Evolutionary conservation across 2,329 filamentous ascomycete species (phyloP), one percentile per base, ranked within the genome.

Genomic region (Fusarium anthophilum): DNA sequence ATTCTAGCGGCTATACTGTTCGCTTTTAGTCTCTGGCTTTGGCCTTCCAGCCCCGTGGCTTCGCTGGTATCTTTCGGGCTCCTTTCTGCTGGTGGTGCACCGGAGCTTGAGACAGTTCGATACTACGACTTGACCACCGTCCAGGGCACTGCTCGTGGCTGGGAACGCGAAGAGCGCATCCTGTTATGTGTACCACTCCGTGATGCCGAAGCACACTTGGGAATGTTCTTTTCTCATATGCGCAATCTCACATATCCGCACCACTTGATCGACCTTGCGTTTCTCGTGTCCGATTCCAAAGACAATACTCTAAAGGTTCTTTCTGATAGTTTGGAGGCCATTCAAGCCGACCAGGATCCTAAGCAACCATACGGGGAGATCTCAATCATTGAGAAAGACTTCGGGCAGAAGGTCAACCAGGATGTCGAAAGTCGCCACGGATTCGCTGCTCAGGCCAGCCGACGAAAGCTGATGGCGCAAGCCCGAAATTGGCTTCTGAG

Each of bases 151-250:
- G 94, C 94, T 59, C 91, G 93, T 74, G 97, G 96, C 11, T 99
- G 96, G 96, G 96, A 98, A 83, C 90, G 95, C 68, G 96, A 97
- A 82, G 96, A 99, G 85, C 91, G 96, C 74, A 98, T 99, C 76
- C 87, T 99, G 38, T 89, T 99, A 66, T 98, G 96, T 83, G 96
- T 97, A 22, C 96, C 96, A 50, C 89, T 99, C 63, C 91, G 96
- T 83, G 97, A 99, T 83, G 96, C 96, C 51, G 92, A 97, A 79
- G 89, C 94, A 32, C 96, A 99, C 87, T 85, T 99, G 55, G 90
- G 92, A 70, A 98, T 99, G 96, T 98, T 99, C 89, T 99, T 99
- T 85, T 93, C 93, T n/a, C 97, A 99, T 81, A 88, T 99, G 66
- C 92, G 91, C 76, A 99, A 99, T 84, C 92, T 99, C 76, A 99